Evolutionary conservation across 305 asterid genomes (phyloP).

Genomic region (Fraxinus angustifolia): DNA sequence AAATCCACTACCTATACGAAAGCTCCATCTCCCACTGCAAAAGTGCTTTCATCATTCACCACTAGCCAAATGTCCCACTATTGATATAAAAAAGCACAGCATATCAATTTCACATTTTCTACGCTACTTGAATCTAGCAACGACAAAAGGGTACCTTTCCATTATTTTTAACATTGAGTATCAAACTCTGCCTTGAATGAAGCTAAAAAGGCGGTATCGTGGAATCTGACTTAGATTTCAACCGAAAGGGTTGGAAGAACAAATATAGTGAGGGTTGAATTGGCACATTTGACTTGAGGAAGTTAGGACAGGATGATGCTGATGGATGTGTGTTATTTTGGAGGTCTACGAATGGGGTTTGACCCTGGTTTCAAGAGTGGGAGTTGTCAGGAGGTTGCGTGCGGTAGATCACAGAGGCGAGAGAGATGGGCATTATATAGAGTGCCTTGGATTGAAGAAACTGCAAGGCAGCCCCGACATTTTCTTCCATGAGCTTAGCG

Average conservation of each 20-base stretch:
- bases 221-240: constrained; percentile 55
- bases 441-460: constrained; percentile 54
- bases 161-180: not conserved
- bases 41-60: not conserved
- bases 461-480: constrained; percentile 54
- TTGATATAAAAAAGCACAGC: not conserved
- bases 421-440: constrained; percentile 33
- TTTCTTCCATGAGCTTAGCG: constrained; percentile 58
- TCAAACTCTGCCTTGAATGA: constrained; percentile 10
- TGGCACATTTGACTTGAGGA: not conserved
- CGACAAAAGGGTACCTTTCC: not conserved
- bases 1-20: not conserved
- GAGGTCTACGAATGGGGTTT: not conserved
- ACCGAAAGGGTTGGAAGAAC: constrained; percentile 19
- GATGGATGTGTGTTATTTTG: constrained; percentile 19
- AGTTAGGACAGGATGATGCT: constrained; percentile 21
- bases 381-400: constrained; percentile 46
- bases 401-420: constrained; percentile 39
- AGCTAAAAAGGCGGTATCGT: constrained; percentile 28
- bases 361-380: constrained; percentile 32
- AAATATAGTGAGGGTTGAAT: not conserved
- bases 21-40: constrained; percentile 29
- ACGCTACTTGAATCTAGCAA: constrained; percentile 9
- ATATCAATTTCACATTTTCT: not conserved
- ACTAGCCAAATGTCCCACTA: not conserved